These are phyloP conservation scores for Neofusicoccum parvum DNA, from an alignment of 2,329 filamentous ascomycete species.

Conservation along the genomic window DNA sequence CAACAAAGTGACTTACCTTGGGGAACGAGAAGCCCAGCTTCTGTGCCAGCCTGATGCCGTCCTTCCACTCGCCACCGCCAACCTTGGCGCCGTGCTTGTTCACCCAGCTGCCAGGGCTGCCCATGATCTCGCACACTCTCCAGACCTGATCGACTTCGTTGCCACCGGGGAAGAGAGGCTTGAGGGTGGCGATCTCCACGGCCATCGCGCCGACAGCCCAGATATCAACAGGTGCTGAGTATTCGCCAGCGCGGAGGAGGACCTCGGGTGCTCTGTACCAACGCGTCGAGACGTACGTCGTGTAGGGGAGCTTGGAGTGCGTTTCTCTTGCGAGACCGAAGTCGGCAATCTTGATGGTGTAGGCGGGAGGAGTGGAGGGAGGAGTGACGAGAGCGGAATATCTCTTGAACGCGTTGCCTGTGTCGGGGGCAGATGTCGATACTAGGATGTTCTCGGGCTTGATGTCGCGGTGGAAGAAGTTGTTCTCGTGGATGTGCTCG, in stretches of 20 bases:
- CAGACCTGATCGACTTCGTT: constrained; percentile 99
- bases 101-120: constrained; percentile 97
- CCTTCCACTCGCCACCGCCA: constrained; percentile 96
- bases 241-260: constrained; percentile 88
- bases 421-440: constrained; percentile 84
- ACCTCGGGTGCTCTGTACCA: constrained; percentile 97
- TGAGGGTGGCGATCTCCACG: constrained; percentile 93
- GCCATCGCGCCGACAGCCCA: constrained; percentile 99
- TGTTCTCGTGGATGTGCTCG: constrained; percentile 94
- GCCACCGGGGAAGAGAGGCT: constrained; percentile 93
- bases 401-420: constrained; percentile 80
- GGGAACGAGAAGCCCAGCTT: constrained; percentile 99
- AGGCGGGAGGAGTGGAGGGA: constrained; percentile 87
- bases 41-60: constrained; percentile 86
- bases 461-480: constrained; percentile 98
- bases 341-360: constrained; percentile 97
- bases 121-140: constrained; percentile 99
- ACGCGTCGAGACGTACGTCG: constrained; percentile 95
- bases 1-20: constrained; percentile 54
- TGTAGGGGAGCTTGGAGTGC: constrained; percentile 94
- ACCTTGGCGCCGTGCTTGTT: constrained; percentile 85
- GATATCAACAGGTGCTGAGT: constrained; percentile 96
- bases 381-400: constrained; percentile 94
- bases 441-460: constrained; percentile 99
- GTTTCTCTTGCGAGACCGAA: constrained; percentile 98